Evolutionary conservation across 768 basidiomycete species (phyloP).

Genomic region (Pilatotrama ljubarskyi): DNA sequence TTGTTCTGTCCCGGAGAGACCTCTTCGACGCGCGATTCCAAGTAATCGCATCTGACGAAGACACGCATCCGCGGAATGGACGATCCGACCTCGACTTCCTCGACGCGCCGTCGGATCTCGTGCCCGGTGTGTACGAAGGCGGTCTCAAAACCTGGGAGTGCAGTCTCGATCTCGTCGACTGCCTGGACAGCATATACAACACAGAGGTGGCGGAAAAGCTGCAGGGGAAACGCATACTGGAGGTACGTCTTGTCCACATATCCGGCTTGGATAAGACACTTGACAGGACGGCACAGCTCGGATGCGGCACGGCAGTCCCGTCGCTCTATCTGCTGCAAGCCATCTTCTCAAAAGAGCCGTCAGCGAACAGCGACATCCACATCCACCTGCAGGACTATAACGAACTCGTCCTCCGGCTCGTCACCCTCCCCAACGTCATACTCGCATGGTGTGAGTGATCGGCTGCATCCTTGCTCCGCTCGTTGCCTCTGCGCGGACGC

Average conservation of each 20-base stretch:
- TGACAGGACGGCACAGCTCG: constrained; percentile 54
- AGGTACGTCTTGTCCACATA: constrained; percentile 49
- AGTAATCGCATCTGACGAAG: constrained; percentile 53
- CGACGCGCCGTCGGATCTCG: constrained; percentile 84
- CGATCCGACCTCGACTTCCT: constrained; percentile 57
- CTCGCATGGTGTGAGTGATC: constrained; percentile 74
- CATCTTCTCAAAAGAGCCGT: constrained; percentile 46
- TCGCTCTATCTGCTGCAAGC: constrained; percentile 69
- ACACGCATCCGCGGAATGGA: constrained; percentile 7
- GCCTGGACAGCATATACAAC: constrained; percentile 44
- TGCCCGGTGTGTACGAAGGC: constrained; percentile 92
- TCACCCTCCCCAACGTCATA: constrained; percentile 77
- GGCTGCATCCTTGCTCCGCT: not conserved
- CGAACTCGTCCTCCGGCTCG: constrained; percentile 70
- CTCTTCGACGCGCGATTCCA: constrained; percentile 97
- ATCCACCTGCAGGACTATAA: constrained; percentile 95
- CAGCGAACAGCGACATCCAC: constrained; percentile 39
- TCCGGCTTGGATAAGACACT: not conserved
- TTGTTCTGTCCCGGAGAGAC: constrained; percentile 71
- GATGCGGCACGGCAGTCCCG: constrained; percentile 92
- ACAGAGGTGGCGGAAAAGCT: constrained; percentile 29
- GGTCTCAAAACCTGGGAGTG: constrained; percentile 99
- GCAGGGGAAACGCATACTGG: constrained; percentile 61
- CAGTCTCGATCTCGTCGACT: constrained; percentile 80
- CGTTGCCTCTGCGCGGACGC: not conserved